A percentile compares a stretch with the other conserved stretches of the same genome.
Conservation (phyloP, 768 basidiomycete genomes). For the Rhodosporidiobolus odoratus region DNA sequence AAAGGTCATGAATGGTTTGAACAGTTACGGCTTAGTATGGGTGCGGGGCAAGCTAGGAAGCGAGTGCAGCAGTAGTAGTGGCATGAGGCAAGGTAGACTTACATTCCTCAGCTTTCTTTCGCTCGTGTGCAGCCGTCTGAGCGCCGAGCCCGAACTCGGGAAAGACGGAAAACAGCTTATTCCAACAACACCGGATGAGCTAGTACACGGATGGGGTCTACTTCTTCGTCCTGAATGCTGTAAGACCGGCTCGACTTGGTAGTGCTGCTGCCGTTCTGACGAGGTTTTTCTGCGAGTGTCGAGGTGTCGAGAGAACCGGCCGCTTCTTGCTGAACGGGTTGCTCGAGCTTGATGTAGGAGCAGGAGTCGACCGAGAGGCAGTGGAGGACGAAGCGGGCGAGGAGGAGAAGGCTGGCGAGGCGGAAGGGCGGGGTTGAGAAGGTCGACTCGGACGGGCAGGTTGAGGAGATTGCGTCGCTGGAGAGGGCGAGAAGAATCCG, state of each 20-base stretch:
- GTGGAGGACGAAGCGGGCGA: background rate
- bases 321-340: constrained; percentile 5
- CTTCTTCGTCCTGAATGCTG: constrained; percentile 1
- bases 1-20: constrained; percentile 13
- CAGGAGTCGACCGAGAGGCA: background rate
- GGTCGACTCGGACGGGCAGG: background rate
- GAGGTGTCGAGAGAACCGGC: constrained; percentile 13
- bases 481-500: background rate
- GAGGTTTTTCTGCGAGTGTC: constrained; percentile 1
- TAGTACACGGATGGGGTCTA: background rate
- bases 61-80: background rate
- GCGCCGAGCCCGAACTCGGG: too few relatives aligned
- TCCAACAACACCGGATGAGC: background rate
- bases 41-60: background rate
- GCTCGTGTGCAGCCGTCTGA: too few relatives aligned
- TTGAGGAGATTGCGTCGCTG: background rate
- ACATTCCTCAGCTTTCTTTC: too few relatives aligned
- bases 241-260: background rate
- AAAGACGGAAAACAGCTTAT: background rate
- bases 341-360: background rate
- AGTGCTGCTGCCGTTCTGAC: background rate
- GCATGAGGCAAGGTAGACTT: too few relatives aligned
- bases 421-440: background rate
- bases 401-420: background rate
- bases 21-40: background rate